Percentiles rank a stretch among this genome's conserved stretches.
Evolutionary conservation across 495 filamentous ascomycete species (phyloP).

Genomic region (Neurospora sp.): DNA sequence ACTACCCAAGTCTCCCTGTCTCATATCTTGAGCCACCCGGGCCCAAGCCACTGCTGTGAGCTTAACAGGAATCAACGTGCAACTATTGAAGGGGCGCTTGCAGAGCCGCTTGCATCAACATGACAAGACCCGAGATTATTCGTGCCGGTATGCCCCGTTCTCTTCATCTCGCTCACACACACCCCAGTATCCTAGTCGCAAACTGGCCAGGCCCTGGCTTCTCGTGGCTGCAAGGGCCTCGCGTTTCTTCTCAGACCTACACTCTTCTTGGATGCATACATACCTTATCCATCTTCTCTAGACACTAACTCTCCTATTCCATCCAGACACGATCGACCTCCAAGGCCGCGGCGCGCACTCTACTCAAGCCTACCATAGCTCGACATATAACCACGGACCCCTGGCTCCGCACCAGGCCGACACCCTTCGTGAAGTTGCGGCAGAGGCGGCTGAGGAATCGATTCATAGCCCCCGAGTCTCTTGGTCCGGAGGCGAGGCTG

Average conservation of each 20-base stretch:
- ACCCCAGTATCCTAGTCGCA: constrained; percentile 4
- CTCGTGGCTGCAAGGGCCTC: constrained; percentile 15
- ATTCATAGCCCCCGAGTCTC: constrained; percentile 41
- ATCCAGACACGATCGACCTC: constrained; percentile 85
- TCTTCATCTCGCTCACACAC: constrained; percentile 15
- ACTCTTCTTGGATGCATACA: constrained; percentile 2
- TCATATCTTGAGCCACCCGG: background rate
- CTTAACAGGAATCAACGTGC: background rate
- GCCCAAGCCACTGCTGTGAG: background rate
- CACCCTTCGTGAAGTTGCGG: constrained; percentile 65
- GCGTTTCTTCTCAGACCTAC: constrained; percentile 7
- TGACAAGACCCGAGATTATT: constrained; percentile 71
- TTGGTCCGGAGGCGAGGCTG: constrained; percentile 41
- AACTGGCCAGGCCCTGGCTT: constrained; percentile 6
- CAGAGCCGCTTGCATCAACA: constrained; percentile 27
- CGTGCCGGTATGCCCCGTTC: constrained; percentile 52
- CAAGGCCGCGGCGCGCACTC: constrained; percentile 76
- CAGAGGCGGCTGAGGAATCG: constrained; percentile 61
- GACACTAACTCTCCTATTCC: constrained; percentile 9
- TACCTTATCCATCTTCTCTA: constrained; percentile 9
- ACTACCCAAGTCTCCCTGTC: background rate
- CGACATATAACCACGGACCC: constrained; percentile 33
- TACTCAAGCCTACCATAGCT: constrained; percentile 60
- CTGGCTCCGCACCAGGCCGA: constrained; percentile 76
- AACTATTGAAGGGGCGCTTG: background rate